phyloP scores from a whole-genome alignment of 176 grass and related monocot species.

The Carex parvula region DNA sequence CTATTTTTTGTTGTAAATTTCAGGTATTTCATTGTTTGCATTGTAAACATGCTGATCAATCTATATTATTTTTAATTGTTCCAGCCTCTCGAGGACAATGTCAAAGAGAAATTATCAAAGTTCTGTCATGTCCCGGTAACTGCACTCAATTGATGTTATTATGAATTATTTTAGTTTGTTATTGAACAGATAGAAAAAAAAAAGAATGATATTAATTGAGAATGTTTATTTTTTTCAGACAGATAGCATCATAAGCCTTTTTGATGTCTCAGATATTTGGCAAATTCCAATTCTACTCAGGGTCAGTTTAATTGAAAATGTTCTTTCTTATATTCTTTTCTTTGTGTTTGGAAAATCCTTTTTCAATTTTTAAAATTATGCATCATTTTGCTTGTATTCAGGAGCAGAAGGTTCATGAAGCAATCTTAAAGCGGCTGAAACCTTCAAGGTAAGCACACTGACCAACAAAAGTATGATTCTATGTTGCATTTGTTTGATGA shows the following conservation, averaged over 20 bases:
- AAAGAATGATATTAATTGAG: background rate
- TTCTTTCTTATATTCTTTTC: background rate
- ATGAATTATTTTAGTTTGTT: background rate
- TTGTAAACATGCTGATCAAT: background rate
- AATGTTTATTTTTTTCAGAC: constrained; percentile 26
- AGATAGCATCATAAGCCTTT: constrained; percentile 41
- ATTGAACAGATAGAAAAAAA: background rate
- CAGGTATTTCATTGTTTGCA: background rate
- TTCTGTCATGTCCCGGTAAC: constrained; percentile 51
- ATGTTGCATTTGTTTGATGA: background rate
- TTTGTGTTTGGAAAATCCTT: background rate
- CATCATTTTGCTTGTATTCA: constrained; percentile 11
- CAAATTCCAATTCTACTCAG: constrained; percentile 40
- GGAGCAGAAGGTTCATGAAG: constrained; percentile 48
- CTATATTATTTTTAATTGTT: constrained; percentile 16
- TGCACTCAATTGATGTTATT: background rate
- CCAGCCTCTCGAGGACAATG: constrained; percentile 40
- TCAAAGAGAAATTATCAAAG: constrained; percentile 39
- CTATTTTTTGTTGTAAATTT: background rate
- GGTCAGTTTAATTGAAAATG: constrained; percentile 17
- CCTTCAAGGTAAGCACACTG: constrained; percentile 29
- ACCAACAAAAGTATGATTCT: background rate
- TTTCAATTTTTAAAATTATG: background rate
- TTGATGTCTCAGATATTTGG: constrained; percentile 50
- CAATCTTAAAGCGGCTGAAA: constrained; percentile 34